Evolutionary conservation across 176 grass and related monocot genomes (phyloP).

Genomic region (Cenchrus americanus): DNA sequence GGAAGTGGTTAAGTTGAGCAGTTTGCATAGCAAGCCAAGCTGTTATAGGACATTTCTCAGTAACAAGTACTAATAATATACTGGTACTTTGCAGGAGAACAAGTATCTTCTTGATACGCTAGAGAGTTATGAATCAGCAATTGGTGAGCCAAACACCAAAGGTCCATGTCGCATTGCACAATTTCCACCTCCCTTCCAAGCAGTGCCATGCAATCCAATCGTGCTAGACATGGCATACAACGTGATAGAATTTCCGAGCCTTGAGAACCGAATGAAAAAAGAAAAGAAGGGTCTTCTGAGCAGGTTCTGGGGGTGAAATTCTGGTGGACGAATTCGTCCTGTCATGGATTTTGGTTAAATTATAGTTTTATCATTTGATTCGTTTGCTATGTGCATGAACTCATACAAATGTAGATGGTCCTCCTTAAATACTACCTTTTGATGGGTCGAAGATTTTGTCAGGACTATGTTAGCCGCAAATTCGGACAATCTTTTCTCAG

Average conservation of each 20-base stretch:
- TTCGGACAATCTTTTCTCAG: not conserved
- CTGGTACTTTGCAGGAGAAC: constrained; percentile 55
- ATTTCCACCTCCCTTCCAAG: constrained; percentile 82
- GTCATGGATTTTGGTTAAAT: constrained; percentile 26
- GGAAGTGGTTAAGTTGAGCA: not conserved
- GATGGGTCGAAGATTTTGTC: constrained; percentile 4
- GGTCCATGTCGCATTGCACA: constrained; percentile 53
- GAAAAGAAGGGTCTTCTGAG: constrained; percentile 92
- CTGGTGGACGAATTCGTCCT: not conserved
- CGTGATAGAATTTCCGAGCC: constrained; percentile 77
- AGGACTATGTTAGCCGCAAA: not conserved
- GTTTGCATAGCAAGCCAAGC: not conserved
- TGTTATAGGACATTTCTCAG: not conserved
- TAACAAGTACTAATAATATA: constrained; percentile 23
- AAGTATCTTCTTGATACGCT: constrained; percentile 82
- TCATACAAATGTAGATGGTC: not conserved
- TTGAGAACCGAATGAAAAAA: constrained; percentile 97
- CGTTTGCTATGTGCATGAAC: constrained; percentile 17
- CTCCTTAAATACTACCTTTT: not conserved
- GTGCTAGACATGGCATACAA: constrained; percentile 95
- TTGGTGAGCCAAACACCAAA: constrained; percentile 75
- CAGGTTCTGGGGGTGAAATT: constrained; percentile 75
- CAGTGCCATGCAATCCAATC: constrained; percentile 88
- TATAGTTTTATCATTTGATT: constrained; percentile 22
- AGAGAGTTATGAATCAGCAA: constrained; percentile 76